Evolutionary conservation across 139 green algal species (phyloP).

Genomic region (Spirogloea muscicola): DNA sequence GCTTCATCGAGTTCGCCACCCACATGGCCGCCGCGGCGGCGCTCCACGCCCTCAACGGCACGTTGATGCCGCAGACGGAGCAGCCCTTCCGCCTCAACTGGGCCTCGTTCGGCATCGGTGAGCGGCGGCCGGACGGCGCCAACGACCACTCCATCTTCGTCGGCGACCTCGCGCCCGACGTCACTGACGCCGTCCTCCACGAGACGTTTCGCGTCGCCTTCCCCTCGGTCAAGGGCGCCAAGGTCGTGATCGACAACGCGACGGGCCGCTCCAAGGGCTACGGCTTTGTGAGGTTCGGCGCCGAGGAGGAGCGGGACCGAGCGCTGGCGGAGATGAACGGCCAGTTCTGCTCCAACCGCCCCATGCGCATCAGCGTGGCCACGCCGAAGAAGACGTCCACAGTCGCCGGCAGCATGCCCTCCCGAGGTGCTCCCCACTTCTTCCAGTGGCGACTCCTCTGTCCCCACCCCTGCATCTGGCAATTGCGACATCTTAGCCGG

Average conservation of each 20-base stretch:
- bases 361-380: constrained; percentile 48
- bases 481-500: no score
- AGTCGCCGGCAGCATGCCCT: neutral
- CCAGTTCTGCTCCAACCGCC: constrained; percentile 35
- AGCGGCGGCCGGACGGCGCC: constrained; percentile 30
- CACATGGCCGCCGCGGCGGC: constrained; percentile 60
- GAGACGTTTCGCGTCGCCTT: constrained; percentile 82
- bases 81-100: constrained; percentile 75
- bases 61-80: constrained; percentile 65
- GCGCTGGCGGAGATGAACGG: constrained; percentile 84
- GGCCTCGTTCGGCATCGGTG: constrained; percentile 72
- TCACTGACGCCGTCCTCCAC: constrained; percentile 82
- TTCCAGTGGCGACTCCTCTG: no score
- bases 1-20: constrained; percentile 72
- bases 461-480: no score
- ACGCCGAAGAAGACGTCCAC: constrained; percentile 47
- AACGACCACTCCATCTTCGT: constrained; percentile 83
- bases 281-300: constrained; percentile 90
- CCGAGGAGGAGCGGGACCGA: constrained; percentile 75
- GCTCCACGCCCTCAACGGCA: constrained; percentile 65
- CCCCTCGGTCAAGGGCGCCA: constrained; percentile 58
- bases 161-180: constrained; percentile 84
- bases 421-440: no score
- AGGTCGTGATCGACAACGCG: constrained; percentile 81
- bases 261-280: constrained; percentile 87